phyloP scores from a whole-genome alignment of 305 asterid species.

The Fraxinus angustifolia region DNA sequence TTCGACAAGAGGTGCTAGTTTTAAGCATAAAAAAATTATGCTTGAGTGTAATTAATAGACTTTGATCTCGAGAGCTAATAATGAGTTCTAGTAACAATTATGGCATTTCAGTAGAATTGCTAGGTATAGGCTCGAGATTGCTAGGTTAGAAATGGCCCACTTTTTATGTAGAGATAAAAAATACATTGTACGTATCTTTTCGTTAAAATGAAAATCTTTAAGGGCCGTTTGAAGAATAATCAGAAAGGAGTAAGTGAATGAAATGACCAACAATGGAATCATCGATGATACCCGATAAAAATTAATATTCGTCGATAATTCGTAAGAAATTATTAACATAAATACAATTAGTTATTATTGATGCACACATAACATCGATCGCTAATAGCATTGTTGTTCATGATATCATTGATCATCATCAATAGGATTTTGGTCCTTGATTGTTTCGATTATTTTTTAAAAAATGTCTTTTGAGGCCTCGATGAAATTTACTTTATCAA shows the following conservation, averaged over 20 bases:
- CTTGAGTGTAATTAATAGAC: background rate
- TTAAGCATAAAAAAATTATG: background rate
- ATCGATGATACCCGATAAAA: background rate
- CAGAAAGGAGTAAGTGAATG: background rate
- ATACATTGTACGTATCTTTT: background rate
- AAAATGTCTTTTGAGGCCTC: background rate
- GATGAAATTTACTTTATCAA: background rate
- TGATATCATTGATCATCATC: background rate
- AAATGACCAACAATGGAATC: background rate
- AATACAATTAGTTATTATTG: background rate
- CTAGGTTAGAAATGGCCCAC: background rate
- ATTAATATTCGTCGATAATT: background rate
- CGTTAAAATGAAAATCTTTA: background rate
- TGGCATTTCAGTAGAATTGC: background rate
- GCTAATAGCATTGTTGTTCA: background rate
- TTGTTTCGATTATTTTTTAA: background rate
- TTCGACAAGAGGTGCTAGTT: background rate
- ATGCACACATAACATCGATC: background rate
- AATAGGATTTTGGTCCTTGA: background rate
- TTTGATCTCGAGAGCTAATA: background rate
- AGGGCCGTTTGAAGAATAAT: background rate
- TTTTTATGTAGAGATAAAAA: background rate
- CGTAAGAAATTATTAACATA: background rate
- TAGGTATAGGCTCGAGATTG: background rate
- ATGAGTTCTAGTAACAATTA: background rate